Evolutionary conservation across 345 rosid genomes (phyloP).

Genomic region (Camelina laxa): DNA sequence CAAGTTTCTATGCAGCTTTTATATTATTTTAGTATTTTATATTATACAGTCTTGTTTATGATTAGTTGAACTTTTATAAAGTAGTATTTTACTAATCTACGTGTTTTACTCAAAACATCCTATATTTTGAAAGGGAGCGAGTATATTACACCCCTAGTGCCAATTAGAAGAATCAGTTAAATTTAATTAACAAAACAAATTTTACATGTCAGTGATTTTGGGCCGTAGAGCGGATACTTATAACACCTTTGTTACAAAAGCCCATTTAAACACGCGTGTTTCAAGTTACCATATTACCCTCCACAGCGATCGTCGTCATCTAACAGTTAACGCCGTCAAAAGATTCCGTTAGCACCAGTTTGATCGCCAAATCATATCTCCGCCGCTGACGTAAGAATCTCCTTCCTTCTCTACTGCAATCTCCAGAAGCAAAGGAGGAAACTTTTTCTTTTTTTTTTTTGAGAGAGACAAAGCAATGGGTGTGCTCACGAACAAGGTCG

Average conservation of each 20-base stretch:
- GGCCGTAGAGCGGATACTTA: neutral
- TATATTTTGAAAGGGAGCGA: too few relatives aligned
- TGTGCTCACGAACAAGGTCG: constrained; percentile 72
- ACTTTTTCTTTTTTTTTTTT: neutral
- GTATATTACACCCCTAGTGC: too few relatives aligned
- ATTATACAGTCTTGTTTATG: too few relatives aligned
- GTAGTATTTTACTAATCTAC: too few relatives aligned
- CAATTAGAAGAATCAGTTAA: too few relatives aligned
- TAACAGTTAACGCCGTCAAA: constrained; percentile 38
- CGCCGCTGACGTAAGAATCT: constrained; percentile 39
- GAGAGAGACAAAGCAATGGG: constrained; percentile 59
- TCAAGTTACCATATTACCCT: constrained; percentile 20
- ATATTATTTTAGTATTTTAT: too few relatives aligned
- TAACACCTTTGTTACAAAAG: too few relatives aligned
- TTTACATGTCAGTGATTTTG: neutral
- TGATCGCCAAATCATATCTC: constrained; percentile 21
- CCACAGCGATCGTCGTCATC: neutral
- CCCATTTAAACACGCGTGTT: too few relatives aligned
- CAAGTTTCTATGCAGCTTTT: too few relatives aligned
- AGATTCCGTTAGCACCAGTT: constrained; percentile 29
- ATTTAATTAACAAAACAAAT: too few relatives aligned
- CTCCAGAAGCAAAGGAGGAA: constrained; percentile 11
- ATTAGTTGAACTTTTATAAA: too few relatives aligned
- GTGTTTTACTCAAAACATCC: too few relatives aligned
- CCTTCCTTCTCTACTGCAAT: neutral